Evolutionary conservation across 176 grass and related monocot genomes (phyloP).

Genomic region (Ampelocalamus luodianensis): DNA sequence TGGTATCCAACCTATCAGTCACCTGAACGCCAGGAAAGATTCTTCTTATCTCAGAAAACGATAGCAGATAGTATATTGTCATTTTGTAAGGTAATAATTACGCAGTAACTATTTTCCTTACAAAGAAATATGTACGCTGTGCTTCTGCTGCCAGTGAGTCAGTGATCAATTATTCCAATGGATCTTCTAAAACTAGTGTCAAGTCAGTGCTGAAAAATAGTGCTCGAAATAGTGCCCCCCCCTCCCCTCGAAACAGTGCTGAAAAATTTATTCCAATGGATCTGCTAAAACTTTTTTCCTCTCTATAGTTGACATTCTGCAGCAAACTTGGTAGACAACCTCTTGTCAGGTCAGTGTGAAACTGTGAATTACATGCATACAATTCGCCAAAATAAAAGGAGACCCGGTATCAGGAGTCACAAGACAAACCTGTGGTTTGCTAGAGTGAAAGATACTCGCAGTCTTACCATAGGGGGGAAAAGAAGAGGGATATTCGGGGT

Average conservation of each 20-base stretch:
- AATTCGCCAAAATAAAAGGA: neutral
- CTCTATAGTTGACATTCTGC: neutral
- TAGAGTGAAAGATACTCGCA: neutral
- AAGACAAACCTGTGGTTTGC: neutral
- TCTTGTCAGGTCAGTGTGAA: neutral
- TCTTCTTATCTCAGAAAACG: neutral
- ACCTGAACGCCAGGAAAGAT: slow-evolving; percentile 7
- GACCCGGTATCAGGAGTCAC: neutral
- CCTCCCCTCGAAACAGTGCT: too few relatives aligned
- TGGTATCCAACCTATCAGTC: neutral
- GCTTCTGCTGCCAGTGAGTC: neutral
- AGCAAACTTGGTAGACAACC: neutral
- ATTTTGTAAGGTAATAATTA: too few relatives aligned
- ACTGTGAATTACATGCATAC: neutral
- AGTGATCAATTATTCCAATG: neutral
- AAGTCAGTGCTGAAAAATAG: too few relatives aligned
- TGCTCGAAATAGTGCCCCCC: too few relatives aligned
- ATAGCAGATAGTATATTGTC: neutral
- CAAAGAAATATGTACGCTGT: neutral
- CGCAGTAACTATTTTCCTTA: neutral
- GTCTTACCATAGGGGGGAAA: slow-evolving; percentile 1
- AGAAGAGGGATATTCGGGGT: slow-evolving; percentile 24
- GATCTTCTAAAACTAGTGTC: too few relatives aligned
- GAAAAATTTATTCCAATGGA: too few relatives aligned
- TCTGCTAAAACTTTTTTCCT: too few relatives aligned